Evolutionary conservation across 2,329 filamentous ascomycete species (phyloP).

Genomic region (Cephalotrichum gorgonifer): DNA sequence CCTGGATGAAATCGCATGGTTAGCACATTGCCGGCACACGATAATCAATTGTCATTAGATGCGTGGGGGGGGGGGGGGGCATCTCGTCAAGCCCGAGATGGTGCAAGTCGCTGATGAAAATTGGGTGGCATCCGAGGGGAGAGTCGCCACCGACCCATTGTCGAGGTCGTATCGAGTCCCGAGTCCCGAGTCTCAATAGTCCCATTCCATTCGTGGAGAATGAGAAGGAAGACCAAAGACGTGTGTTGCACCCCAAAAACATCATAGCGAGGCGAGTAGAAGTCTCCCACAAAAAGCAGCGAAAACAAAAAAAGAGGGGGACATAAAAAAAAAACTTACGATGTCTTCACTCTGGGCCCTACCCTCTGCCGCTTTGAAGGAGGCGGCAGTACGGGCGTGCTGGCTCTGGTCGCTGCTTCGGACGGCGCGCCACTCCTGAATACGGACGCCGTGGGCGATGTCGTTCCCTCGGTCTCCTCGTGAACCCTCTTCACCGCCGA

Average conservation of each 20-base stretch:
- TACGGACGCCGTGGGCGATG: slow-evolving; percentile 40
- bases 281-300: background rate
- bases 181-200: no score
- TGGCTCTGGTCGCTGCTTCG: slow-evolving; percentile 45
- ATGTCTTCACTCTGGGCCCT: slow-evolving; percentile 57
- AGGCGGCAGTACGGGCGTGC: slow-evolving; percentile 45
- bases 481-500: slow-evolving; percentile 41
- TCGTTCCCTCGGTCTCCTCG: slow-evolving; percentile 42
- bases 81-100: background rate
- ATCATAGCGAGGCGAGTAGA: background rate
- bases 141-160: background rate
- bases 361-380: slow-evolving; percentile 50
- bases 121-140: background rate
- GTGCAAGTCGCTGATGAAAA: background rate
- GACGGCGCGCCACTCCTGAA: slow-evolving; percentile 36
- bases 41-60: background rate
- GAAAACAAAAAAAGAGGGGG: background rate
- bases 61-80: background rate
- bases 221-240: no score
- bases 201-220: no score
- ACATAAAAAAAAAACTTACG: slow-evolving; percentile 38
- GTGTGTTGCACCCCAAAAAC: no score
- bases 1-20: slow-evolving; percentile 29
- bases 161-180: background rate
- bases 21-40: slow-evolving; percentile 8